Base-by-base conservation (phyloP, 2,329 filamentous ascomycete species). In the Trichoderma pleuroti region DNA sequence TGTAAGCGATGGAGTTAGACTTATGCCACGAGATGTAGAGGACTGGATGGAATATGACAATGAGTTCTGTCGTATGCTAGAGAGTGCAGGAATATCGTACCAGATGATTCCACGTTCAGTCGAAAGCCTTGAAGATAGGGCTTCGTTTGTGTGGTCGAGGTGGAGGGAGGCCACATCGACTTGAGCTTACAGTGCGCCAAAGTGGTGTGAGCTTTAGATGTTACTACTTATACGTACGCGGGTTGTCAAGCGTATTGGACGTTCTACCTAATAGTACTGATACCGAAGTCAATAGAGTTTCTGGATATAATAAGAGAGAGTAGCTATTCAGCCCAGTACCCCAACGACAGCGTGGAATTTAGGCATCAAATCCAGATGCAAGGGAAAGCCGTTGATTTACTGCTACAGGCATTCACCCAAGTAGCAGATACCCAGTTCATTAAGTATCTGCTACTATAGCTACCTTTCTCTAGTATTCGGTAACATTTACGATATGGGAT, bases 11-110 rank as follows among this genome's bases (percentile, higher is more conserved):
- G 70, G 70, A 14, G 60, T 70, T 8, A 59, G 70, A 8, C 42
- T 70, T 12, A 71, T 71, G 70, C 70, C 70, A 9, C 69, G 11
- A 16, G 66, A 70, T n/a, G 16, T 63, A 3, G 18, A 71, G 5
- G 70, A 71, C 26, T 71, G 70, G 70, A 32, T 3, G 10, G n/a
- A 24, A 12, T 71, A 70, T 30, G 66, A 70, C 46, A 28, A 14
- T 2, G 70, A 71, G 10, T 69, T 71, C 5, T 71, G 59, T 36
- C 59, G 39, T 11, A 57, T 63, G 36, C 26, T 71, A 3, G 36
- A 60, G 6, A n/a, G 18, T 9, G 26, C 39, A 18, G 66, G 28
- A 21, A 57, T 70, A n/a, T 14, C 11, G 9, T 71, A 70, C 24
- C 49, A 59, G 1, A 54, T 61, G 3, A 60, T 71, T n/a, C 60